Evolutionary conservation across 169 alveolate genomes (phyloP).

Genomic region (Plasmodium gallinaceum): DNA sequence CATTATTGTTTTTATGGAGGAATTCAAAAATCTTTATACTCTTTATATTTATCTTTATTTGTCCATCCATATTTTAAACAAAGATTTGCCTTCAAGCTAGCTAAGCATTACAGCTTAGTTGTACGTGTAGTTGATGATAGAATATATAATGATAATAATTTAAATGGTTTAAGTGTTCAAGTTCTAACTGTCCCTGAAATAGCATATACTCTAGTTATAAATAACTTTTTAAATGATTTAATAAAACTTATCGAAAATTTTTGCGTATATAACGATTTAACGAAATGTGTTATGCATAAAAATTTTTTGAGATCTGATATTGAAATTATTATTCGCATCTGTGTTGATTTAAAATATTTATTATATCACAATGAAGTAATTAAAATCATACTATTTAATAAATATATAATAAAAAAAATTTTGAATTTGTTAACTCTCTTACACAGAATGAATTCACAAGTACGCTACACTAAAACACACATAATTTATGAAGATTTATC

Average conservation of each 20-base stretch:
- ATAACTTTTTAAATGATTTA: constrained; percentile 53
- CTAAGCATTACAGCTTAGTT: constrained; percentile 26
- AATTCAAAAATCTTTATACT: constrained; percentile 47
- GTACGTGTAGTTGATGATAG: constrained; percentile 33
- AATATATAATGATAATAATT: constrained; percentile 23
- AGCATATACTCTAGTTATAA: constrained; percentile 65
- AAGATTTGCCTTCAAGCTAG: constrained; percentile 58
- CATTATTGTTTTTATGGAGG: constrained; percentile 47
- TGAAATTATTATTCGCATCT: constrained; percentile 51
- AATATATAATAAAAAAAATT: constrained; percentile 43
- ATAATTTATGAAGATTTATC: constrained; percentile 60
- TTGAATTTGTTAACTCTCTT: constrained; percentile 8
- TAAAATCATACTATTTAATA: constrained; percentile 44
- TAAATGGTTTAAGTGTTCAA: constrained; percentile 51
- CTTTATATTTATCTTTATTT: constrained; percentile 50
- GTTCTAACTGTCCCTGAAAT: constrained; percentile 65
- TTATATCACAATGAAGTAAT: constrained; percentile 62
- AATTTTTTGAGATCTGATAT: constrained; percentile 44
- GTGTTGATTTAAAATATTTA: constrained; percentile 55
- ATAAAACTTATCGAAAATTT: constrained; percentile 45
- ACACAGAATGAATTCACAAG: constrained; percentile 58
- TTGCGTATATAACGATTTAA: constrained; percentile 17
- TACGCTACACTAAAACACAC: constrained; percentile 48
- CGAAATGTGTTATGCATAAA: constrained; percentile 54
- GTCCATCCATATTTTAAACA: constrained; percentile 70